Evolutionary conservation across 2,329 filamentous ascomycete genomes (phyloP).

Genomic region (Scedosporium aurantiacum): DNA sequence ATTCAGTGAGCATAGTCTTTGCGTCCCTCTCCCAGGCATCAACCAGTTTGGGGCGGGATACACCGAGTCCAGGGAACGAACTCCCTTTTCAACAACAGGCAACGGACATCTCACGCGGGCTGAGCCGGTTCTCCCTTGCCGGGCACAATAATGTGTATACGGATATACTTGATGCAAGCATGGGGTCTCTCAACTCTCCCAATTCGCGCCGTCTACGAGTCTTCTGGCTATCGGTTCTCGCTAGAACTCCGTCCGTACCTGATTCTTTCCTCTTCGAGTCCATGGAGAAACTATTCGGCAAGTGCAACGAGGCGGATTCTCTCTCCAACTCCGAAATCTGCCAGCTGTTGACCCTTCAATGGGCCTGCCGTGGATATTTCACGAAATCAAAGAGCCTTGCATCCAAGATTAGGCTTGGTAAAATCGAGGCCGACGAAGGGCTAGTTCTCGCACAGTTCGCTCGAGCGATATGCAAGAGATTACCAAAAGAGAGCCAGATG

Average conservation of each 20-base stretch:
- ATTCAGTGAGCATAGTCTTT: not conserved
- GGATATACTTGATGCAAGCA: not conserved
- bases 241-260: constrained; percentile 11
- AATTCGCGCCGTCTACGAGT: constrained; percentile 6
- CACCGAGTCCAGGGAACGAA: not conserved
- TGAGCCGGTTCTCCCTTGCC: constrained; percentile 5
- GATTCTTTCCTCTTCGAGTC: constrained; percentile 11
- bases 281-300: constrained; percentile 8
- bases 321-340: constrained; percentile 10
- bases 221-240: constrained; percentile 12
- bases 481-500: constrained; percentile 5
- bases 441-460: constrained; percentile 6
- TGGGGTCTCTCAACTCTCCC: not conserved
- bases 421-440: not conserved
- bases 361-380: constrained; percentile 12
- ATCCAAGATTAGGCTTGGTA: not conserved
- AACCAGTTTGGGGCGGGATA: not conserved
- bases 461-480: constrained; percentile 3
- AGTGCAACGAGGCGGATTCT: not conserved
- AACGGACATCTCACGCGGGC: not conserved
- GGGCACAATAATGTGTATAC: not conserved
- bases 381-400: not conserved
- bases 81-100: constrained; percentile 8
- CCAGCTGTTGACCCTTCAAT: constrained; percentile 13
- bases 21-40: not conserved